Evolutionary conservation across 352 stramenopile species (phyloP), one percentile per base, ranked within the genome.

Genomic region (Phytophthora chlamydospora): DNA sequence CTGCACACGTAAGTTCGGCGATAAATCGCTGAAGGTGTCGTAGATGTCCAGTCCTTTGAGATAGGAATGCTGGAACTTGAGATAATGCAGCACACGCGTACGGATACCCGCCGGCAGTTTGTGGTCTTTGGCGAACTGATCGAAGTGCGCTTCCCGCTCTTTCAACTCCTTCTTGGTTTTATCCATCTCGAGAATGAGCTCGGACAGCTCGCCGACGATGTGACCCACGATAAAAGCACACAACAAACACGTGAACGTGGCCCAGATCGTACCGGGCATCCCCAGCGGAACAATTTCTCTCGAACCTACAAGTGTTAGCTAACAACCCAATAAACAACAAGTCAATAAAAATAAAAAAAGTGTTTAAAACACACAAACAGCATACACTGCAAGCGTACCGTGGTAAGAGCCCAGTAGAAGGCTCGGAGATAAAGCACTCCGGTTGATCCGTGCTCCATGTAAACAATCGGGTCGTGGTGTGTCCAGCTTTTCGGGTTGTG

Each of bases 361-460:
- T 6, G 24, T 29, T 4, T 29, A 29, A 6, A 44, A 36, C 6
- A 58, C n/a, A 21, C 8, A 62, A 17, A 12, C 3, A 17, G 1
- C 11, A 41, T 50, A 21, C 29, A 29, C 6, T 11, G 35, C 12
- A 8, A 19, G 58, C 49, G 31, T 70, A 87, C 78, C 52, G 82
- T 91, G 4, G 80, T 90, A 16, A 93, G 53, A 0, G 84, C 80
- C 84, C 84, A 93, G 56, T 93, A 93, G 49, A 88, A 90, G 4
- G 78, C 69, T 7, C 84, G 82, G 9, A 93, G 67, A 41, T 93
- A 93, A 17, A 89, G 36, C 8, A 89, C 73, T 4, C 56, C 53
- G 0, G 70, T 46, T 5, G 66, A 87, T 39, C 68, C 70, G 29
- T 89, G 76, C 41, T 89, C 78, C 48, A 89, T 68, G 10, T 85